These are phyloP conservation scores for Backusella morwellensis DNA, from an alignment of 192 early-diverging fungal genomes.

Conservation along the genomic window DNA sequence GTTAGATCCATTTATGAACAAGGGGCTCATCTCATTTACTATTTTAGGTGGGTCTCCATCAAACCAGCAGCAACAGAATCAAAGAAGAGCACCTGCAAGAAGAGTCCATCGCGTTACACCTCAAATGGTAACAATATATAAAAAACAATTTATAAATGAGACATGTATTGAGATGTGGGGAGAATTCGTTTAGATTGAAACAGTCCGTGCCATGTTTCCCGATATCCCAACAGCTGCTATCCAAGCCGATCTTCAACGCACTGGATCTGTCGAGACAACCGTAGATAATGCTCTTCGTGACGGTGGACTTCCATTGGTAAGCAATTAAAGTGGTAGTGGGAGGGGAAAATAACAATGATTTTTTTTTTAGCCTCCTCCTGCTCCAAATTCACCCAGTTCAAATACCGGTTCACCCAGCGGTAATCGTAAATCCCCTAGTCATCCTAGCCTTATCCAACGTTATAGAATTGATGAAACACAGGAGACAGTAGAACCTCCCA, in stretches of 20 bases:
- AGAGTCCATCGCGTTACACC: slow-evolving; percentile 29
- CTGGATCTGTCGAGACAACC: slow-evolving; percentile 79
- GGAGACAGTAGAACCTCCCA: slow-evolving; percentile 45
- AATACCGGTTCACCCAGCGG: slow-evolving; percentile 32
- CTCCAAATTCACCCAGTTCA: slow-evolving; percentile 10
- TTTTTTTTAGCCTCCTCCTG: slow-evolving; percentile 2
- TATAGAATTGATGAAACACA: slow-evolving; percentile 50
- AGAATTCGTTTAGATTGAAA: slow-evolving; percentile 51
- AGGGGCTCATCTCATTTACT: background rate
- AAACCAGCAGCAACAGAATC: slow-evolving; percentile 9
- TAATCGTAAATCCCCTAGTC: slow-evolving; percentile 30
- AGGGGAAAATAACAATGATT: too few relatives aligned
- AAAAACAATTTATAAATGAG: background rate
- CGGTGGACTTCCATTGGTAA: slow-evolving; percentile 58
- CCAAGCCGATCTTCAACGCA: slow-evolving; percentile 70
- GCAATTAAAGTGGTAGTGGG: too few relatives aligned
- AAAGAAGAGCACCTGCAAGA: slow-evolving; percentile 12
- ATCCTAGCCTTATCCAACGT: slow-evolving; percentile 46
- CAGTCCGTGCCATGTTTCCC: slow-evolving; percentile 81
- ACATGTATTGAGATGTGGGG: background rate
- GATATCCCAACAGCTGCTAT: slow-evolving; percentile 75
- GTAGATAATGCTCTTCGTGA: slow-evolving; percentile 78
- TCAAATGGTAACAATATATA: slow-evolving; percentile 31
- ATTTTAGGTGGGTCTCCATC: slow-evolving; percentile 8
- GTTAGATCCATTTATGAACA: background rate